A percentile compares a stretch with the other conserved stretches of the same genome.
These are phyloP conservation scores for Penicillium subrubescens DNA, from an alignment of 495 filamentous ascomycete genomes.

Conservation along the genomic window DNA sequence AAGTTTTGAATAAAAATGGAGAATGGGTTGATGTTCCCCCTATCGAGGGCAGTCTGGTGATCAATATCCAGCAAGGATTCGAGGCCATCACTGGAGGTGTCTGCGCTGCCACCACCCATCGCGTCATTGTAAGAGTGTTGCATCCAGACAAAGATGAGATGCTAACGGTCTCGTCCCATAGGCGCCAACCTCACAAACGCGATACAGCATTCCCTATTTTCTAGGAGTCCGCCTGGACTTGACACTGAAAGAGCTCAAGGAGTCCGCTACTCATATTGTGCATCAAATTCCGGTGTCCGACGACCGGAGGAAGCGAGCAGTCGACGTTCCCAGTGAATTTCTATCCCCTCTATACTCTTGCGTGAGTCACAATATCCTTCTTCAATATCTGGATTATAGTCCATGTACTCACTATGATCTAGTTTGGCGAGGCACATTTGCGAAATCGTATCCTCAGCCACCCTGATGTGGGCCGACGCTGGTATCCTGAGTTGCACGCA, in stretches of 20 bases:
- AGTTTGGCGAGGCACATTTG: slow-evolving; percentile 54
- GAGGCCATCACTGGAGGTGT: slow-evolving; percentile 89
- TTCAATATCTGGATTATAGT: not conserved
- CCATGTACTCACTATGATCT: not conserved
- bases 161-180: slow-evolving; percentile 1
- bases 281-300: slow-evolving; percentile 37
- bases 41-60: slow-evolving; percentile 50
- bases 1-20: slow-evolving; percentile 52
- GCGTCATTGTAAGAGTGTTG: slow-evolving; percentile 55
- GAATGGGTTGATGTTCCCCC: slow-evolving; percentile 54
- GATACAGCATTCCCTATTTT: slow-evolving; percentile 89
- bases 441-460: slow-evolving; percentile 89
- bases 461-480: slow-evolving; percentile 83
- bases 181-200: slow-evolving; percentile 48
- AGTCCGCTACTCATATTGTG: slow-evolving; percentile 43
- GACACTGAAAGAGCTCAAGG: slow-evolving; percentile 58
- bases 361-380: slow-evolving; percentile 25
- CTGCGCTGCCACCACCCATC: slow-evolving; percentile 82
- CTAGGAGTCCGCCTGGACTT: slow-evolving; percentile 83
- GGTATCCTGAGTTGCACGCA: slow-evolving; percentile 75
- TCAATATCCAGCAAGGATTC: slow-evolving; percentile 78
- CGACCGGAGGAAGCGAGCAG: slow-evolving; percentile 39
- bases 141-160: not conserved
- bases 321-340: slow-evolving; percentile 49
- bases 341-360: slow-evolving; percentile 44